Evolutionary conservation across 2,329 filamentous ascomycete species (phyloP).

Genomic region (Botryotinia convoluta): DNA sequence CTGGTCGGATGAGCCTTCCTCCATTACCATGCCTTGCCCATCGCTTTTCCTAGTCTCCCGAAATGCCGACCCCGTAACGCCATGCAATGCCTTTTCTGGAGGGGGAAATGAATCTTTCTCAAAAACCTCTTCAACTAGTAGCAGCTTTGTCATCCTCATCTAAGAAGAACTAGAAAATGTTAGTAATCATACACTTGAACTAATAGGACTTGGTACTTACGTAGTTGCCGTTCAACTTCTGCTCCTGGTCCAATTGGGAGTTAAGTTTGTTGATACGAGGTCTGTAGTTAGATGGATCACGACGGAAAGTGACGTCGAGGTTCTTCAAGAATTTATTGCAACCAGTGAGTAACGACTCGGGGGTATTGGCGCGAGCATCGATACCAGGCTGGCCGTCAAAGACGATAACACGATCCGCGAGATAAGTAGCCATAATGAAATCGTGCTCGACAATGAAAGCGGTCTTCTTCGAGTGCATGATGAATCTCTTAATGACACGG

Average conservation of each 20-base stretch:
- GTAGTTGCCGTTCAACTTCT: slow-evolving; percentile 91
- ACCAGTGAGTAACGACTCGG: slow-evolving; percentile 84
- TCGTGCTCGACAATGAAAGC: slow-evolving; percentile 99
- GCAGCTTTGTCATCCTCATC: slow-evolving; percentile 63
- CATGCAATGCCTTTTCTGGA: slow-evolving; percentile 35
- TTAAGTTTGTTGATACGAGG: slow-evolving; percentile 98
- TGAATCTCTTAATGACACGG: slow-evolving; percentile 98
- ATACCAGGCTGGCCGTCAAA: slow-evolving; percentile 94
- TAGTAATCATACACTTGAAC: slow-evolving; percentile 18
- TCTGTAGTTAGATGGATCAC: slow-evolving; percentile 92
- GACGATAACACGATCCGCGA: slow-evolving; percentile 93
- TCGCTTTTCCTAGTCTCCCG: slow-evolving; percentile 33
- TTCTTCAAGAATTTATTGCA: slow-evolving; percentile 98
- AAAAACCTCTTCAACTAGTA: slow-evolving; percentile 59
- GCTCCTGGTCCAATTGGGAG: slow-evolving; percentile 95
- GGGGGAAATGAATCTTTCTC: slow-evolving; percentile 43
- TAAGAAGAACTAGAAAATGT: slow-evolving; percentile 76
- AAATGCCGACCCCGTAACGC: slow-evolving; percentile 38
- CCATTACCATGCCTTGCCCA: slow-evolving; percentile 41
- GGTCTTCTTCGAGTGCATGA: slow-evolving; percentile 99
- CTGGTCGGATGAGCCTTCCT: slow-evolving; percentile 61
- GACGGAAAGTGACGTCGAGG: slow-evolving; percentile 96
- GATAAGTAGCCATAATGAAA: slow-evolving; percentile 87
- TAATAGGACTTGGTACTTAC: slow-evolving; percentile 50
- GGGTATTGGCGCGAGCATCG: slow-evolving; percentile 80